Evolutionary conservation across 768 basidiomycete genomes (phyloP).

Genomic region (Termitomyces sp.): DNA sequence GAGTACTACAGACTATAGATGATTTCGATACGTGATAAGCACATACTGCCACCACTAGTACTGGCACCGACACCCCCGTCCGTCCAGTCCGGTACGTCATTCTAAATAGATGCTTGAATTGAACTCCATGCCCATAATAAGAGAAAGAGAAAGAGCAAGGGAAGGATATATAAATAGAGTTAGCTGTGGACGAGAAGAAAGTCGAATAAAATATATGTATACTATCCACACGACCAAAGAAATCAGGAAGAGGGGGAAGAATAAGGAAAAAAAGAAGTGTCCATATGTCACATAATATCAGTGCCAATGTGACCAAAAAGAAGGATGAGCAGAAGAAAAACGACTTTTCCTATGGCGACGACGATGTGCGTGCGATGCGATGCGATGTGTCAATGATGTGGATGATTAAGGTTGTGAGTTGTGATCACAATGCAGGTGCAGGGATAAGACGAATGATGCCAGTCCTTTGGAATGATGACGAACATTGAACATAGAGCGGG

Average conservation of each 20-base stretch:
- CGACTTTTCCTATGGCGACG: not conserved
- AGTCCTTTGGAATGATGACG: slow-evolving; percentile 4
- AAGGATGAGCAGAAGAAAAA: not conserved
- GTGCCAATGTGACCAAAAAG: not conserved
- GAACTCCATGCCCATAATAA: not conserved
- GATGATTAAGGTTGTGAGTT: not conserved
- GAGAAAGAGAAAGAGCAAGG: not conserved
- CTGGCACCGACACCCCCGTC: not conserved
- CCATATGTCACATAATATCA: not conserved
- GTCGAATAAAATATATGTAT: not conserved
- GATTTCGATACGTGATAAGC: not conserved
- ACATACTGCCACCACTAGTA: not conserved
- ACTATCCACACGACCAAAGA: not conserved
- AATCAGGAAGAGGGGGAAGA: not conserved
- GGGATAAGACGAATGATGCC: not conserved
- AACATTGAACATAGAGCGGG: not conserved
- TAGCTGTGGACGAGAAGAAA: not conserved
- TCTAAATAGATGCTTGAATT: not conserved
- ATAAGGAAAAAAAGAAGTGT: not conserved
- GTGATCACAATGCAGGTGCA: not conserved
- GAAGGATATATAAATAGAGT: not conserved
- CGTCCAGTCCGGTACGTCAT: not conserved
- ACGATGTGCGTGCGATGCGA: not conserved
- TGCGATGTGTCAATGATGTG: not conserved
- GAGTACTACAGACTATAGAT: slow-evolving; percentile 2